These are phyloP conservation scores for Cordyceps militaris DNA, from an alignment of 2,329 filamentous ascomycete species.

Conservation along the genomic window DNA sequence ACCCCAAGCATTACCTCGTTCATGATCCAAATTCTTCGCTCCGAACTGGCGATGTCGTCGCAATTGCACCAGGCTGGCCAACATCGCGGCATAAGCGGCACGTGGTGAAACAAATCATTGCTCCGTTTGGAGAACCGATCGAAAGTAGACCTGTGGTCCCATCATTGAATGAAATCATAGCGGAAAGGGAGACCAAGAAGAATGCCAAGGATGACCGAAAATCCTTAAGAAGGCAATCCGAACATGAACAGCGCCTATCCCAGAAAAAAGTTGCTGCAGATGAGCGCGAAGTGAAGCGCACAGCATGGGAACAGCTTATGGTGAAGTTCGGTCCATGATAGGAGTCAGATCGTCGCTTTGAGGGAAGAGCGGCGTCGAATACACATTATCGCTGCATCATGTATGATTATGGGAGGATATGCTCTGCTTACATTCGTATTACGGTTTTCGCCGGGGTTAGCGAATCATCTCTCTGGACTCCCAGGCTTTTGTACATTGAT, in stretches of 20 bases:
- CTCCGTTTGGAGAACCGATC: conserved; percentile 57
- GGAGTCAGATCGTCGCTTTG: too few species aligned
- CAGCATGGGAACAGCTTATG: conserved; percentile 14
- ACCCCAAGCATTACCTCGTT: conserved; percentile 59
- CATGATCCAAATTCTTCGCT: conserved; percentile 73
- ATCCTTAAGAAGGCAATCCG: conserved; percentile 20
- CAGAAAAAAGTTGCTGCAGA: conserved; percentile 21
- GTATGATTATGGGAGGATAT: neutral
- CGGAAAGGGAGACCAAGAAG: conserved; percentile 46
- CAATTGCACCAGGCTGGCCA: conserved; percentile 59
- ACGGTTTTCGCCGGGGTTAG: neutral
- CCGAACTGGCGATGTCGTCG: conserved; percentile 66
- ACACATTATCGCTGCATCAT: neutral
- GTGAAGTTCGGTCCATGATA: neutral
- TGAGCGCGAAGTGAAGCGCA: conserved; percentile 20
- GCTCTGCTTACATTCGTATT: neutral
- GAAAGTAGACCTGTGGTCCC: conserved; percentile 59
- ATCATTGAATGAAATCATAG: conserved; percentile 53
- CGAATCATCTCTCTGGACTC: neutral
- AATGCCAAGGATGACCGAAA: conserved; percentile 50
- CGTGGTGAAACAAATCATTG: conserved; percentile 67
- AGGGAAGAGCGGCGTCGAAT: neutral
- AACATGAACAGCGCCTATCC: conserved; percentile 15
- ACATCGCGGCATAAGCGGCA: conserved; percentile 62
- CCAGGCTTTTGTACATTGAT: neutral